Base-by-base conservation (phyloP, 73 alveolate genomes). In the Tetrahymena thermophila region DNA sequence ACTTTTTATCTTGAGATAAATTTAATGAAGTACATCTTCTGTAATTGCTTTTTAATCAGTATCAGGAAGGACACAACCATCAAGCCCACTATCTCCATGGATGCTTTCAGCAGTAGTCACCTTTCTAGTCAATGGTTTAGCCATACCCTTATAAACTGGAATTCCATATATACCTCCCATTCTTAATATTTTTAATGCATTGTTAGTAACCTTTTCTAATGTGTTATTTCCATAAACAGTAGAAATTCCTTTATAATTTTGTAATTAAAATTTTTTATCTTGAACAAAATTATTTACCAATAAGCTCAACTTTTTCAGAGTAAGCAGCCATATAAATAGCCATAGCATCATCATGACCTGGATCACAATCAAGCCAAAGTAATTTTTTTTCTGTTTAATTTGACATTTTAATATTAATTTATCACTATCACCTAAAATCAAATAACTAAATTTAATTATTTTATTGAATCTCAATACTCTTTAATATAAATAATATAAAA, bases 361-460 rank as follows among this genome's bases (percentile, higher is more conserved):
- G 94, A 89, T 95, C 97, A 95, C 95, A 95, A 50, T 95, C 96
- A 23, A 95, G 50, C 96, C 96, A 95, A 13, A 95, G 37, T 71
- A 71, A 71, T n/a, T 71, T 71, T 25, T 71, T 71, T 31, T 71
- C 89, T n/a, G 17, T 23, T n/a, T 71, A n/a, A 71, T 14, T 31
- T 28, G 42, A 13, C 89, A 71, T 71, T 7, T 56, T 9, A 23
- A 56, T 19, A 71, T 71, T 71, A 31, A 31, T 71, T n/a, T 19
- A 71, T 71, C 17, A 28, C 21, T 25, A 25, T 71, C 89, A 19
- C 89, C 89, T 28, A 71, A 71, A 28, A 71, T 71, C 15, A 19
- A 50, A 50, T 19, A 50, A 19, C 83, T 50, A 50, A 50, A 50
- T 50, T 50, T 50, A 50, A 50, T 15, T 50, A 5, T 50, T 40